A percentile compares a stretch with the other conserved stretches of the same genome.
These are phyloP conservation scores for Thelephora aurantiotincta DNA, from an alignment of 768 basidiomycete species.

Conservation along the genomic window DNA sequence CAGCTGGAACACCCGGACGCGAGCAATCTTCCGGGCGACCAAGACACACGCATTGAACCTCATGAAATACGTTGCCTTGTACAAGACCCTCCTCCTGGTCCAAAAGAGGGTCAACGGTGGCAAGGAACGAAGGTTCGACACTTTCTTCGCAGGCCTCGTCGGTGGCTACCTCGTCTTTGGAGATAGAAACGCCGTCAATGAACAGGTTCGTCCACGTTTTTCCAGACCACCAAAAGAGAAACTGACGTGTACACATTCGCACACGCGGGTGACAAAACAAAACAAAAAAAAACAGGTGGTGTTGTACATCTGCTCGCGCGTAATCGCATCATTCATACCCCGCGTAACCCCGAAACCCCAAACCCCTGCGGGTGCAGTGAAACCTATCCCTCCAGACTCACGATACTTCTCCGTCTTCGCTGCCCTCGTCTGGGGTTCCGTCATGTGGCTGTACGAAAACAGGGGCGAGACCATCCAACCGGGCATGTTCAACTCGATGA, in stretches of 20 bases:
- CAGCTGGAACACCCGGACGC: slow-evolving; percentile 61
- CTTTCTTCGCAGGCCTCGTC: slow-evolving; percentile 84
- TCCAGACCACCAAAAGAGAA: too few species aligned
- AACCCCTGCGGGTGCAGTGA: slow-evolving; percentile 23
- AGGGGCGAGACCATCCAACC: slow-evolving; percentile 85
- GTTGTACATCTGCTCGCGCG: slow-evolving; percentile 87
- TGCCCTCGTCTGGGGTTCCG: slow-evolving; percentile 83
- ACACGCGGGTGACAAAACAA: neutral
- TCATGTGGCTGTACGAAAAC: slow-evolving; percentile 93
- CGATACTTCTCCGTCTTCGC: slow-evolving; percentile 79
- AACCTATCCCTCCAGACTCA: slow-evolving; percentile 74
- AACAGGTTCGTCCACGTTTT: slow-evolving; percentile 47
- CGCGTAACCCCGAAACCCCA: slow-evolving; percentile 47
- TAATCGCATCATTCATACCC: slow-evolving; percentile 84
- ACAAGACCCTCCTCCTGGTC: slow-evolving; percentile 74
- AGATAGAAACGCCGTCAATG: slow-evolving; percentile 76
- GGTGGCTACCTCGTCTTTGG: slow-evolving; percentile 89
- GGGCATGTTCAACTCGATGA: slow-evolving; percentile 95
- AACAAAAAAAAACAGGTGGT: slow-evolving; percentile 54
- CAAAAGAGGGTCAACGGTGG: slow-evolving; percentile 75
- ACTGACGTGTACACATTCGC: neutral
- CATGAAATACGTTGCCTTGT: slow-evolving; percentile 86
- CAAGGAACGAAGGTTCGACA: slow-evolving; percentile 69
- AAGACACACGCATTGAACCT: slow-evolving; percentile 86
- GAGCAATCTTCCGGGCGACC: slow-evolving; percentile 68